A percentile compares a stretch with the other conserved stretches of the same genome.
Evolutionary conservation across 2,329 filamentous ascomycete genomes (phyloP).

Genomic region (Fusarium sp.): DNA sequence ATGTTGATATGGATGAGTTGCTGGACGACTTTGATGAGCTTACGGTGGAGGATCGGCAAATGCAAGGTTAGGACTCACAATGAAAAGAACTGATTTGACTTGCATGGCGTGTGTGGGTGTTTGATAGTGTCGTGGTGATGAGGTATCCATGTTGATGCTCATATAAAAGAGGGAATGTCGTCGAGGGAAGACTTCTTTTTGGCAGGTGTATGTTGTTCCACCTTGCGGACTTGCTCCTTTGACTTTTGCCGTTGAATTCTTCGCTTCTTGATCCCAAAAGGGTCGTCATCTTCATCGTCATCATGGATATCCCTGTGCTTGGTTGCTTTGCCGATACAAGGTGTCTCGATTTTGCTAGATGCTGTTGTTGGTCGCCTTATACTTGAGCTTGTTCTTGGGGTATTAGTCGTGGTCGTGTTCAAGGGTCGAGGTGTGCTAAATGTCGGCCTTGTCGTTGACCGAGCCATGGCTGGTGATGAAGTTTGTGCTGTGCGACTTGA

Average conservation of each 20-base stretch:
- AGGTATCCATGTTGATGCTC: slow-evolving; percentile 10
- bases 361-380: slow-evolving; percentile 8
- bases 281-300: slow-evolving; percentile 47
- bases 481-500: not conserved
- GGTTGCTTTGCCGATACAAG: not conserved
- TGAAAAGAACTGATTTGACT: slow-evolving; percentile 38
- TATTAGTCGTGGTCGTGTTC: slow-evolving; percentile 10
- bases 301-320: slow-evolving; percentile 11
- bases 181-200: slow-evolving; percentile 38
- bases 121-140: not conserved
- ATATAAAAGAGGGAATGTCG: slow-evolving; percentile 52
- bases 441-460: slow-evolving; percentile 17
- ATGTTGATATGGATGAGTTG: slow-evolving; percentile 82
- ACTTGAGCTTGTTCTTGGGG: not conserved
- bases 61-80: slow-evolving; percentile 48
- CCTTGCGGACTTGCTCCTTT: slow-evolving; percentile 41
- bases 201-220: slow-evolving; percentile 15
- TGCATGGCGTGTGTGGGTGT: not conserved
- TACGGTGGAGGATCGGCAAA: slow-evolving; percentile 46
- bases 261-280: slow-evolving; percentile 49
- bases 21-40: slow-evolving; percentile 95
- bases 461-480: slow-evolving; percentile 19
- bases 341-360: slow-evolving; percentile 1
- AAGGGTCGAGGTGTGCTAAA: slow-evolving; percentile 24
- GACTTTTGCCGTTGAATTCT: slow-evolving; percentile 46